Base-by-base conservation (phyloP, 2,329 filamentous ascomycete species). In the Cucurbitaria berberidis region DNA sequence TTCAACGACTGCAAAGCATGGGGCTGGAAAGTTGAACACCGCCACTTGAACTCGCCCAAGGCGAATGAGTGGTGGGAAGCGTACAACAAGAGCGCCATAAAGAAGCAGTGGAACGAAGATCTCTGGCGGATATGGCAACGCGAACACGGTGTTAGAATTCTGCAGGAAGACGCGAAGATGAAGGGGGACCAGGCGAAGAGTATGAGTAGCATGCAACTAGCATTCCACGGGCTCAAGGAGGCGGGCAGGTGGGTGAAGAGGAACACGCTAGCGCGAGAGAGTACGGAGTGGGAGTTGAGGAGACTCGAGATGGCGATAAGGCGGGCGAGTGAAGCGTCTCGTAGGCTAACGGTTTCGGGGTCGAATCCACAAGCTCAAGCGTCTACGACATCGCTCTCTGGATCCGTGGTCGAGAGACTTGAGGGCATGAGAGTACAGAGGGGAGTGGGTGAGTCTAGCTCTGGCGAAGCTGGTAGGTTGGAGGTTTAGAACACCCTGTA, bases 81-180 rank as follows among this genome's bases (percentile, higher is more conserved):
- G 10, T 55, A 55, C 3, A 5, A 41, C 10, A 11, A 22, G 3
- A 30, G 27, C 21, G 40, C 39, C 1, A 35, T 11, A 13, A 16
- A 36, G 3, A 34, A 32, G 4, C 16, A 24, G 2, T 55, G 53
- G 48, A 29, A 53, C 0, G 35, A 45, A 1, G 53, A 53, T 30
- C 15, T 52, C 1, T 55, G 53, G 53, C 26, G 24, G 0, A 53
- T 55, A 3, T 55, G 48, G 48, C 48, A 55, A 40, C 19, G 48
- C 3, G 48, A 55, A 18, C 35, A 42, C 22, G 44, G 44, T 2
- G 11, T 53, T 3, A 36, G 40, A 39, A 52, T 55, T 41, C 16
- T 41, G 13, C 3, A n/a, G 24, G 15, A 16, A 19, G 21, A 16
- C 16, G 3, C 13, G 22, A 21, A 15, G 27, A 41, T 13, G 13